These are phyloP conservation scores for Penicillium corylophilum DNA, from an alignment of 2,329 filamentous ascomycete genomes.

Conservation along the genomic window DNA sequence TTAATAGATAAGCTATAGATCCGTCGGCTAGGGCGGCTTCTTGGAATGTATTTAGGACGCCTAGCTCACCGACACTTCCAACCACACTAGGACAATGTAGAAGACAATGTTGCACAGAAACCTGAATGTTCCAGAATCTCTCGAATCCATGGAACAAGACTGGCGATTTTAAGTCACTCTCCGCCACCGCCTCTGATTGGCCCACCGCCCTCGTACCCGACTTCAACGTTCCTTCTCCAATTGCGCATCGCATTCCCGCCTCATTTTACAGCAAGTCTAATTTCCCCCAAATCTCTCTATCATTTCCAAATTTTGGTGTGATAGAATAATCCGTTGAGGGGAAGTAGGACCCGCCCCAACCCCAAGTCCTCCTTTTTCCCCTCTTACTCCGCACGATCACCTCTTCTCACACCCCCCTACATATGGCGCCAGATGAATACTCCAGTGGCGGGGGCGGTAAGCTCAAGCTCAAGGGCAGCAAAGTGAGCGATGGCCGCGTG, in stretches of 20 bases:
- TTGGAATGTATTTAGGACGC: not conserved
- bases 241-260: not conserved
- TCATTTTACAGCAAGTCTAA: not conserved
- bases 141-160: not conserved
- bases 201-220: conserved; percentile 12
- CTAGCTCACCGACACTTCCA: not conserved
- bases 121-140: not conserved
- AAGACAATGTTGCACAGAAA: not conserved
- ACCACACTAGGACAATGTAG: not conserved
- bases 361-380: conserved; percentile 2
- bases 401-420: not conserved
- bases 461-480: conserved; percentile 80
- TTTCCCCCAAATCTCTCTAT: not conserved
- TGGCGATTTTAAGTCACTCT: not conserved
- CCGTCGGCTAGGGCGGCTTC: not conserved
- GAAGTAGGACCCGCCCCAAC: not conserved
- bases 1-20: not conserved
- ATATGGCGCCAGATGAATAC: conserved; percentile 63
- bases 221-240: conserved; percentile 1
- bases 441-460: conserved; percentile 66
- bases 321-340: not conserved
- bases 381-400: conserved; percentile 23
- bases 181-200: conserved; percentile 19
- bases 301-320: not conserved
- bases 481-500: conserved; percentile 53